Evolutionary conservation across 345 rosid genomes (phyloP).

Genomic region (Pelargonium nanum): DNA sequence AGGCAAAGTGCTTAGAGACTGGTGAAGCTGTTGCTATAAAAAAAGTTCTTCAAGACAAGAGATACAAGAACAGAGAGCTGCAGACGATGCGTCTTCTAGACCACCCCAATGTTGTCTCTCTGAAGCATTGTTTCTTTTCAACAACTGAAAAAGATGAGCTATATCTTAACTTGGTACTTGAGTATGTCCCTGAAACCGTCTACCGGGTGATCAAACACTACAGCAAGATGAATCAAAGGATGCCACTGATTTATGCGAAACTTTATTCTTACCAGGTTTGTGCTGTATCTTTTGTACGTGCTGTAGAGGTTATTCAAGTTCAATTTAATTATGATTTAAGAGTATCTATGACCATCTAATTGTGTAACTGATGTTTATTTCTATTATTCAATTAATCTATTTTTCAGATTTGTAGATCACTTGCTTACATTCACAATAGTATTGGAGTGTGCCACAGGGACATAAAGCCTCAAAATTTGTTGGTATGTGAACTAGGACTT

Average conservation of each 20-base stretch:
- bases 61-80: conserved; percentile 25
- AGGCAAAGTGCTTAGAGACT: conserved; percentile 24
- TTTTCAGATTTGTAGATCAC: conserved; percentile 14
- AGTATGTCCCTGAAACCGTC: conserved; percentile 23
- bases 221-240: conserved; percentile 20
- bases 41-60: conserved; percentile 24
- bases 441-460: conserved; percentile 21
- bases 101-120: conserved; percentile 21
- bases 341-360: not conserved
- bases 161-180: conserved; percentile 20
- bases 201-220: conserved; percentile 20
- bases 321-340: not conserved
- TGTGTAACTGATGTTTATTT: not conserved
- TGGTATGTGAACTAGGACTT: conserved; percentile 8
- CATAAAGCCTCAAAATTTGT: conserved; percentile 20
- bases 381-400: not conserved
- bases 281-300: too few relatives aligned
- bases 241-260: conserved; percentile 18
- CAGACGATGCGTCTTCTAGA: conserved; percentile 20
- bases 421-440: conserved; percentile 12
- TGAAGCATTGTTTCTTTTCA: conserved; percentile 23
- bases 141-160: conserved; percentile 20
- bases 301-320: too few relatives aligned
- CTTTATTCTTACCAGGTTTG: conserved; percentile 21
- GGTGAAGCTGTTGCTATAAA: conserved; percentile 23